These are phyloP conservation scores for Coniochaeta sp. DNA, from an alignment of 2,329 filamentous ascomycete genomes.

Conservation along the genomic window DNA sequence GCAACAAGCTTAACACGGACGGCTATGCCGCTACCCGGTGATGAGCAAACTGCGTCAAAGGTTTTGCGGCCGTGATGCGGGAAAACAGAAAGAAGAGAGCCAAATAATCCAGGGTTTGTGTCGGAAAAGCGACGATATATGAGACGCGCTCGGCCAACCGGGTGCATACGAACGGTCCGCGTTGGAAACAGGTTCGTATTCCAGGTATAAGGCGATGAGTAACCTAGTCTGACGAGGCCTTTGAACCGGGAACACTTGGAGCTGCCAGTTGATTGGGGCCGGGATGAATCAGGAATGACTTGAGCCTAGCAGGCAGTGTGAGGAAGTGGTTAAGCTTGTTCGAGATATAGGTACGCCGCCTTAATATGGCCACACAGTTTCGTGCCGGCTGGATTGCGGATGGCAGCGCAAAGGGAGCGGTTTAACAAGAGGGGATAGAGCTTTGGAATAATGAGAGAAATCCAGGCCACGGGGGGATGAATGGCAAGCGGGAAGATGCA, in stretches of 20 bases:
- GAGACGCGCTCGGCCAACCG: conserved; percentile 14
- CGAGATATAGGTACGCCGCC: background rate
- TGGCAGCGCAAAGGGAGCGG: background rate
- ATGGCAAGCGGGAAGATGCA: background rate
- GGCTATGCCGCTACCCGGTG: background rate
- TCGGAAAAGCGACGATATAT: conserved; percentile 1
- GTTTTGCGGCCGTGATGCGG: background rate
- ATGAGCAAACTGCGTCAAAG: background rate
- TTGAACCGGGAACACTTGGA: background rate
- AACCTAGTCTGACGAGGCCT: background rate
- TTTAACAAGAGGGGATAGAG: background rate
- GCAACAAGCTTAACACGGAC: background rate
- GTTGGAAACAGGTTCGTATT: background rate
- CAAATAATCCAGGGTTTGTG: background rate
- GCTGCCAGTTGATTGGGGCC: background rate
- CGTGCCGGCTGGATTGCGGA: background rate
- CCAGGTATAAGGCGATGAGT: background rate
- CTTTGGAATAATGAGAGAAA: background rate
- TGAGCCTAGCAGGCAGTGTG: background rate
- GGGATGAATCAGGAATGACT: background rate
- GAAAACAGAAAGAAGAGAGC: conserved; percentile 1
- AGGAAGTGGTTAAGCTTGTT: background rate
- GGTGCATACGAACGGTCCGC: conserved; percentile 12
- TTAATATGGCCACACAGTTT: background rate
- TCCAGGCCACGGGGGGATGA: background rate